These are phyloP conservation scores for Podospora bellae-mahoneyi DNA, from an alignment of 495 filamentous ascomycete genomes.

Conservation along the genomic window DNA sequence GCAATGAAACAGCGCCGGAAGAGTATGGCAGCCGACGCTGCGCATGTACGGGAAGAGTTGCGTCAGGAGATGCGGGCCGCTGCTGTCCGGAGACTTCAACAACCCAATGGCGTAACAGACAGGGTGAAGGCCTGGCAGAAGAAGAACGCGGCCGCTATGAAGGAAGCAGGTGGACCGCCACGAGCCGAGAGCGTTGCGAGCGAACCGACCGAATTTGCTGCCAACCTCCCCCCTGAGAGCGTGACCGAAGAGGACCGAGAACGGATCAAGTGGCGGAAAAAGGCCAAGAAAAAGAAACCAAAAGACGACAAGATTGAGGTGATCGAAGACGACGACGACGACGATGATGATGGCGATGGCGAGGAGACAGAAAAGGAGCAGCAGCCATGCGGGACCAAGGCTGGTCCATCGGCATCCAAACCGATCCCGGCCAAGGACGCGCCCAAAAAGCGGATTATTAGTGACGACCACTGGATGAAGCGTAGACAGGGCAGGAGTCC, in stretches of 20 bases:
- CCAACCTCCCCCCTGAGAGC: conserved; percentile 43
- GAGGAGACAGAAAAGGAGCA: conserved; percentile 32
- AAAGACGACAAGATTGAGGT: conserved; percentile 28
- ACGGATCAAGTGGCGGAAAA: conserved; percentile 45
- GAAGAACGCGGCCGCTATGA: conserved; percentile 55
- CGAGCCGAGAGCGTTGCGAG: conserved; percentile 39
- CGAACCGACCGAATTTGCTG: conserved; percentile 45
- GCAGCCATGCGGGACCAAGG: conserved; percentile 21
- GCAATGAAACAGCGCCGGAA: conserved; percentile 42
- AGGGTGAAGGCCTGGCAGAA: conserved; percentile 77
- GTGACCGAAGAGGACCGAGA: conserved; percentile 50
- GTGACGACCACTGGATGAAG: conserved; percentile 74
- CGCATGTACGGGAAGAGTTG: conserved; percentile 37
- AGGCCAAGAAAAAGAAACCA: conserved; percentile 32
- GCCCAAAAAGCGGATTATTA: conserved; percentile 74
- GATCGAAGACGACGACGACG: conserved; percentile 24
- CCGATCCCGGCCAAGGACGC: conserved; percentile 27
- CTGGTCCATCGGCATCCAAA: conserved; percentile 7
- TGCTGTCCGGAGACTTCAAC: conserved; percentile 44
- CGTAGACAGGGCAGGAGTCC: conserved; percentile 48
- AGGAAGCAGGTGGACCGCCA: conserved; percentile 33
- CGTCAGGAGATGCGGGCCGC: conserved; percentile 51
- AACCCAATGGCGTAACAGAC: conserved; percentile 56
- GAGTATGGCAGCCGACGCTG: conserved; percentile 39
- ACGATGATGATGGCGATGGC: conserved; percentile 28